Conservation (phyloP, 257 asterid species). For the Parsonsia alboflavescens region DNA sequence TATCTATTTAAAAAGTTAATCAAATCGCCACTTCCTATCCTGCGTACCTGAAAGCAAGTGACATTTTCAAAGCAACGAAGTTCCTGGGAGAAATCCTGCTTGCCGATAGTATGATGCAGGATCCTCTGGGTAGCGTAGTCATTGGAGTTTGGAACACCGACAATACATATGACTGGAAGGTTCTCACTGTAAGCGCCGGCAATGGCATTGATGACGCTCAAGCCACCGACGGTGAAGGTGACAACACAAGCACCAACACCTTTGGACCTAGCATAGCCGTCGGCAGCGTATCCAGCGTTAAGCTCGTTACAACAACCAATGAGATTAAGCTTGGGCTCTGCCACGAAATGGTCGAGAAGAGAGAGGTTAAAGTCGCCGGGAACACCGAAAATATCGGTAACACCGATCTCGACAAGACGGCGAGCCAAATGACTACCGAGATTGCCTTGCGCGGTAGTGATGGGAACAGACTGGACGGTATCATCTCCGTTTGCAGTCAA, state of each 20-base stretch:
- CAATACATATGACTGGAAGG: constrained; percentile 72
- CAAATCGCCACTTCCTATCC: too few relatives aligned
- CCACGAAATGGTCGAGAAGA: constrained; percentile 61
- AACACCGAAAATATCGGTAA: constrained; percentile 59
- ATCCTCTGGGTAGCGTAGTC: constrained; percentile 66
- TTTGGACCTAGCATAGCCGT: constrained; percentile 77
- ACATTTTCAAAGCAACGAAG: constrained; percentile 79
- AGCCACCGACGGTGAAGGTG: constrained; percentile 79
- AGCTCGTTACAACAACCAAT: constrained; percentile 88
- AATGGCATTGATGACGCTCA: constrained; percentile 72
- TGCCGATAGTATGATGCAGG: constrained; percentile 78
- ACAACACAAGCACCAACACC: constrained; percentile 87
- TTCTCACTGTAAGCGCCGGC: constrained; percentile 94
- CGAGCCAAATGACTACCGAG: constrained; percentile 86
- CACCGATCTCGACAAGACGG: constrained; percentile 73
- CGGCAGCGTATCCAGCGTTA: constrained; percentile 84
- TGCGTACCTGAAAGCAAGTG: constrained; percentile 79
- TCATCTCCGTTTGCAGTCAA: constrained; percentile 37
- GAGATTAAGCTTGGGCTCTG: constrained; percentile 74
- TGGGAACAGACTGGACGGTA: constrained; percentile 29
- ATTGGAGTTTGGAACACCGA: constrained; percentile 81
- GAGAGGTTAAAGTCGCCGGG: constrained; percentile 75
- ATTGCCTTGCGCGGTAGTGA: constrained; percentile 47
- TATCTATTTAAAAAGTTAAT: too few relatives aligned
- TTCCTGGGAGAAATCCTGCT: constrained; percentile 80